Conservation (phyloP, 2,329 filamentous ascomycete genomes). For the Sclerotinia spermophila region DNA sequence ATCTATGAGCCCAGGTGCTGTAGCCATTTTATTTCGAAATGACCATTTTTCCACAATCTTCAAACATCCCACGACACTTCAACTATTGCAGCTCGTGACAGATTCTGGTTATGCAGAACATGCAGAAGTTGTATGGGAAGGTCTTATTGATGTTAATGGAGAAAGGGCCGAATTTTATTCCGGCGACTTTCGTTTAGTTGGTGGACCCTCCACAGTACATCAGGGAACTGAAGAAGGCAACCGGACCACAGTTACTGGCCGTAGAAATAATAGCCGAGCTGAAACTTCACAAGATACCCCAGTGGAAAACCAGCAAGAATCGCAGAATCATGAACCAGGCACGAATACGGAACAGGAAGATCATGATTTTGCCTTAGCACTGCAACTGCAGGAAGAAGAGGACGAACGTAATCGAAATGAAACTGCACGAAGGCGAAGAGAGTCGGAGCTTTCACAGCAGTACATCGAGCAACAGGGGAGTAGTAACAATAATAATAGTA, state of each 20-base stretch:
- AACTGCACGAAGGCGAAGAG: constrained; percentile 59
- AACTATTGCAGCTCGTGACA: constrained; percentile 81
- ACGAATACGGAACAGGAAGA: constrained; percentile 65
- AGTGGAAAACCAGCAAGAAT: constrained; percentile 8
- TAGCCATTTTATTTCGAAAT: constrained; percentile 92
- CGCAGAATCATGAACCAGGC: constrained; percentile 21
- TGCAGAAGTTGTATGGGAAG: constrained; percentile 95
- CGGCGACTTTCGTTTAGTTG: constrained; percentile 85
- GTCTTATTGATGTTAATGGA: constrained; percentile 81
- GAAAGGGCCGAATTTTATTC: constrained; percentile 79
- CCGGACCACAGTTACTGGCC: constrained; percentile 28
- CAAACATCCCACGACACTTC: constrained; percentile 73
- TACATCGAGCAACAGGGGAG: constrained; percentile 64
- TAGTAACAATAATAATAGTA: constrained; percentile 34
- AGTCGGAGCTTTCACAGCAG: constrained; percentile 65
- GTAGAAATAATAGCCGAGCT: constrained; percentile 8
- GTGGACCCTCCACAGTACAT: constrained; percentile 45
- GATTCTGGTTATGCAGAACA: constrained; percentile 87
- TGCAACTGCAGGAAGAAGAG: constrained; percentile 94
- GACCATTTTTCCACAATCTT: constrained; percentile 96
- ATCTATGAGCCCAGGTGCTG: constrained; percentile 68
- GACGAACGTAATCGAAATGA: constrained; percentile 68
- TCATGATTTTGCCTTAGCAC: constrained; percentile 75
- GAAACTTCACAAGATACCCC: constrained; percentile 8
- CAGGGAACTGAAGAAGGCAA: constrained; percentile 18